Evolutionary conservation across 768 basidiomycete genomes (phyloP).

Genomic region (Amanita subjunquillea): DNA sequence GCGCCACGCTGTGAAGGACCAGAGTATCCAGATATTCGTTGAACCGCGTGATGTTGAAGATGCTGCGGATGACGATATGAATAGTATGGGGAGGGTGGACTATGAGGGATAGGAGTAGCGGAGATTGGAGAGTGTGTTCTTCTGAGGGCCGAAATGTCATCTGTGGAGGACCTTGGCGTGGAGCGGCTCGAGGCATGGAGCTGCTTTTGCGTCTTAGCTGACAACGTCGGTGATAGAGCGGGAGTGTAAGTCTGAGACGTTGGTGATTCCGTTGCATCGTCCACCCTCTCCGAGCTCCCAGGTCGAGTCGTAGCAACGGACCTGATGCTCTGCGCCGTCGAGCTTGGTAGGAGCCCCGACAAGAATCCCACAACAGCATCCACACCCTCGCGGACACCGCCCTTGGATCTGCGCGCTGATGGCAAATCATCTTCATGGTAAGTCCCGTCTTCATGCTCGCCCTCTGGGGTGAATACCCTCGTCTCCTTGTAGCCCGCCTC

Average conservation of each 20-base stretch:
- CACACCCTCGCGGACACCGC: slow-evolving; percentile 39
- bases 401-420: slow-evolving; percentile 9
- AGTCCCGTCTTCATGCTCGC: slow-evolving; percentile 35
- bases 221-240: neutral
- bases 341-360: slow-evolving; percentile 45
- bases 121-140: neutral
- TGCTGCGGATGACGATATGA: neutral
- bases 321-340: slow-evolving; percentile 1
- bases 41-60: neutral
- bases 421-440: slow-evolving; percentile 15
- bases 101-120: neutral
- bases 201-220: neutral
- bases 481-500: slow-evolving; percentile 93
- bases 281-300: slow-evolving; percentile 7
- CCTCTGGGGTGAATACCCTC: slow-evolving; percentile 79
- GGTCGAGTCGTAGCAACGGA: slow-evolving; percentile 1
- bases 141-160: neutral
- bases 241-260: slow-evolving; percentile 4
- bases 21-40: neutral
- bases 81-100: neutral
- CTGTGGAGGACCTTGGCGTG: slow-evolving; percentile 2
- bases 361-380: slow-evolving; percentile 60
- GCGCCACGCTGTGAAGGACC: neutral
- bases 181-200: neutral
- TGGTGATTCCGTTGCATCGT: slow-evolving; percentile 4